Percentiles rank a stretch among this genome's conserved stretches.
phyloP scores from a whole-genome alignment of 2,329 filamentous ascomycete genomes.

The Diplodia seriata region DNA sequence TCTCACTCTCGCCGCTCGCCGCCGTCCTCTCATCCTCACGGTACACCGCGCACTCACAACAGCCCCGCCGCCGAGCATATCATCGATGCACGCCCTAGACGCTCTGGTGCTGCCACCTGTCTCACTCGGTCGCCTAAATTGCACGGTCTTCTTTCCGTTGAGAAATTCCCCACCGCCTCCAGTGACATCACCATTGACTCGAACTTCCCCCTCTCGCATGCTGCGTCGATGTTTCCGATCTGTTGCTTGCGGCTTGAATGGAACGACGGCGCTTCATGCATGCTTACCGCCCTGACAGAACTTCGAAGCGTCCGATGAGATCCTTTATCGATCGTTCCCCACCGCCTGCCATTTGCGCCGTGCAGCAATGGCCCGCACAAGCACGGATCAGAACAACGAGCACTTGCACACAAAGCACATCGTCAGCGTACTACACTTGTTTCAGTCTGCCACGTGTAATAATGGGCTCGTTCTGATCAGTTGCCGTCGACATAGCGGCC shows the following conservation, averaged over 20 bases:
- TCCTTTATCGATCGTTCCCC: not conserved
- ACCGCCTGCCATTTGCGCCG: not conserved
- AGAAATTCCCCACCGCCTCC: not conserved
- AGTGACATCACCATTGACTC: slow-evolving; percentile 4
- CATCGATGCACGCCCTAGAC: not conserved
- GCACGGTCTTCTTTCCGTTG: slow-evolving; percentile 15
- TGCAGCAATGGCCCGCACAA: not conserved
- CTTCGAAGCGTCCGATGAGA: slow-evolving; percentile 1
- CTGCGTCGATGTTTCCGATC: not conserved
- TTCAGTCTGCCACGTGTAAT: not conserved
- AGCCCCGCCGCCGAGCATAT: slow-evolving; percentile 8
- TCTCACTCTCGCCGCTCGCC: not conserved
- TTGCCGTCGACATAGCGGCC: not conserved
- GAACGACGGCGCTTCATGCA: not conserved
- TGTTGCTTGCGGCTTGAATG: too few relatives aligned
- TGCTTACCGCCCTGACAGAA: not conserved
- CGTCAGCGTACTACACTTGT: not conserved
- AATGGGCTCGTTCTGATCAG: slow-evolving; percentile 4
- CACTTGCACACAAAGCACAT: not conserved
- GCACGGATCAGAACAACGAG: not conserved
- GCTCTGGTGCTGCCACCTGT: not conserved
- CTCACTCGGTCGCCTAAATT: not conserved
- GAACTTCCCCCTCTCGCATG: not conserved
- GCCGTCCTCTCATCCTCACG: not conserved
- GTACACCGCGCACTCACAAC: slow-evolving; percentile 5